These are phyloP conservation scores for Podila epicladia DNA, from an alignment of 192 early-diverging fungal species.

Conservation along the genomic window DNA sequence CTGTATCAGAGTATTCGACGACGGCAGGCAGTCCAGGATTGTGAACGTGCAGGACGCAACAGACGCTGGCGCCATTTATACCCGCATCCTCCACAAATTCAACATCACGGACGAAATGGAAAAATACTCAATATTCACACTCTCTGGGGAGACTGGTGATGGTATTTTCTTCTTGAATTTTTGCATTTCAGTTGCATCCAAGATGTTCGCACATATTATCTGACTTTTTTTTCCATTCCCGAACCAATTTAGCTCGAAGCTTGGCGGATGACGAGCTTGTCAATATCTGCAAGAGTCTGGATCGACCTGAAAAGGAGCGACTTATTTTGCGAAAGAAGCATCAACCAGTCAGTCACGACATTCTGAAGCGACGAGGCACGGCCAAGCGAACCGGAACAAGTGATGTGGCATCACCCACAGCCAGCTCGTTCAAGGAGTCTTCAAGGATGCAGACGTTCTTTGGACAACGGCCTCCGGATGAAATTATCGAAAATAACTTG, in stretches of 20 bases:
- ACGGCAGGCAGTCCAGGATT: constrained; percentile 80
- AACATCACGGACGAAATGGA: constrained; percentile 78
- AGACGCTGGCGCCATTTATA: constrained; percentile 75
- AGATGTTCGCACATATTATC: background rate
- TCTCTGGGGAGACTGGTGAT: constrained; percentile 75
- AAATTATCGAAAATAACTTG: constrained; percentile 91
- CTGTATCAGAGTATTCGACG: constrained; percentile 82
- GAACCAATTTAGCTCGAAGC: constrained; percentile 54
- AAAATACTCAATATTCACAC: constrained; percentile 79
- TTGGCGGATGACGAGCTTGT: constrained; percentile 83
- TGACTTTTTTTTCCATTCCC: background rate
- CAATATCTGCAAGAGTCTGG: constrained; percentile 75
- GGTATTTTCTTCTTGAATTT: constrained; percentile 42
- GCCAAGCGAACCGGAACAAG: constrained; percentile 27
- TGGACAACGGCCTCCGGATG: constrained; percentile 94
- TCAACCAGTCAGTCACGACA: constrained; percentile 64
- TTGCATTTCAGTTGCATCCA: background rate
- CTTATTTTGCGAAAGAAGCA: constrained; percentile 70
- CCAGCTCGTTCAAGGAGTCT: constrained; percentile 51
- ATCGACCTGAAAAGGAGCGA: constrained; percentile 69
- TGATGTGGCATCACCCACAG: constrained; percentile 57
- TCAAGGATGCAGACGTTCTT: constrained; percentile 77
- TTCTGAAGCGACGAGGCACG: constrained; percentile 61
- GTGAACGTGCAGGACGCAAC: constrained; percentile 79
- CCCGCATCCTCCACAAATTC: constrained; percentile 83